These are phyloP conservation scores for Pichia sp. DNA, from an alignment of 1,139 yeast genomes.

Conservation along the genomic window DNA sequence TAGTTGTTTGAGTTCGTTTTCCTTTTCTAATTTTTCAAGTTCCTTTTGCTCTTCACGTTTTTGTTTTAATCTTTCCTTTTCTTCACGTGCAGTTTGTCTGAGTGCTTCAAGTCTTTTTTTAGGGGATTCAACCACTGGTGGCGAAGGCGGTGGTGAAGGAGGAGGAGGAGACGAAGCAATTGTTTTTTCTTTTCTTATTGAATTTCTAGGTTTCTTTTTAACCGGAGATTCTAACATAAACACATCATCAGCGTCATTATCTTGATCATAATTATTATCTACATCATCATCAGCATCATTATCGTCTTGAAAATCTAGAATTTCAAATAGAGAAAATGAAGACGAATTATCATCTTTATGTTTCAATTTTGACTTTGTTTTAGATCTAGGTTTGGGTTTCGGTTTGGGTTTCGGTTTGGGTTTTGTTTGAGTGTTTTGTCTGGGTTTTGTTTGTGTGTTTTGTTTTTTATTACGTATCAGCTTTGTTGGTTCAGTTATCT, in stretches of 20 bases:
- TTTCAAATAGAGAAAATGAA: slow-evolving; percentile 11
- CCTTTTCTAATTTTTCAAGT: background rate
- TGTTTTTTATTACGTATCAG: background rate
- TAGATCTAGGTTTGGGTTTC: background rate
- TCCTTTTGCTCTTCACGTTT: slow-evolving; percentile 1
- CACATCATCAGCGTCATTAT: slow-evolving; percentile 2
- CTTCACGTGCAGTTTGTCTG: background rate
- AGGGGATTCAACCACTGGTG: background rate
- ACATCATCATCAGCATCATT: background rate
- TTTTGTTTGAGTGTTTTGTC: background rate
- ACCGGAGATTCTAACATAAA: slow-evolving; percentile 11
- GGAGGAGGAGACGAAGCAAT: background rate
- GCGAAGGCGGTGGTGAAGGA: background rate
- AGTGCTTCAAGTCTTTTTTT: background rate
- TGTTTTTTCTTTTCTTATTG: background rate
- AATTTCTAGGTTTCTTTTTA: slow-evolving; percentile 3
- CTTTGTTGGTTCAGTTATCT: background rate
- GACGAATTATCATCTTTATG: background rate
- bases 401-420: background rate
- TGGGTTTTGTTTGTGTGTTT: background rate
- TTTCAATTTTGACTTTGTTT: background rate
- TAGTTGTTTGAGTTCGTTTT: background rate
- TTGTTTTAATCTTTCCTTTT: background rate
- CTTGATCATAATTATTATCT: background rate
- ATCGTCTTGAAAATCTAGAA: slow-evolving; percentile 5